Base-by-base conservation (phyloP, 2,329 filamentous ascomycete genomes). In the Xylariomycetidae sp. region DNA sequence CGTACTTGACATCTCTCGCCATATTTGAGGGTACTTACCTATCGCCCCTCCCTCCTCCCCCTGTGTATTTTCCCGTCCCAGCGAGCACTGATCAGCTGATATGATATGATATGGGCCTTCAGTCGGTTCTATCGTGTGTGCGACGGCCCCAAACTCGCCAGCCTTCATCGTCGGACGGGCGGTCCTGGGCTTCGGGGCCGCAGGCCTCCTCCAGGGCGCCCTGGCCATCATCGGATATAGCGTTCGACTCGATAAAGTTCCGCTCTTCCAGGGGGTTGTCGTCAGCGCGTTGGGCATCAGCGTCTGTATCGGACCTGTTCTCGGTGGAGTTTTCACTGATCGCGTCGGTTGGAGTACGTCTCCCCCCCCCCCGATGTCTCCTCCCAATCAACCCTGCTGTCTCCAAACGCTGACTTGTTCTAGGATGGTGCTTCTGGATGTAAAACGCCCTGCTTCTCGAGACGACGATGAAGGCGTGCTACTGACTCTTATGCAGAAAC, bases 211-310 rank as follows among this genome's bases (percentile, higher is more conserved):
- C 17, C 44, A 50, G 13, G 50, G 52, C 4, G 49, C 46, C 7
- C 37, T 50, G 3, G 41, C 56, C 27, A 57, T 59, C 30, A 52
- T 61, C 14, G 41, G 50, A 11, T 46, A 53, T 18, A 45, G 49
- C 11, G 62, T 68, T 4, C 60, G 58, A 3, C 47, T 70, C 2
- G 52, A 59, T 3, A 62, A 63, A 34, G 51, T 64, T 33, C 64
- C 53, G 1, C 55, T 63, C 8, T 69, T 60, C 38, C 58, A 57
- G 16, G 61, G 63, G 25, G 38, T 67, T 11, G 53, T 68, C 12
- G 54, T 56, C 8, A 58, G 56, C n/a, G 59, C 67, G 34, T 64
- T 63, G 33, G 65, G 57, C 8, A 51, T 70, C 22, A 60, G 35
- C 57, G 32, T 49, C 22, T 31, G 38, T 31, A 16, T 45, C 11